Evolutionary conservation across 2,329 filamentous ascomycete genomes (phyloP), one percentile per base, ranked within the genome.

Genomic region (Hysterium pulicare): DNA sequence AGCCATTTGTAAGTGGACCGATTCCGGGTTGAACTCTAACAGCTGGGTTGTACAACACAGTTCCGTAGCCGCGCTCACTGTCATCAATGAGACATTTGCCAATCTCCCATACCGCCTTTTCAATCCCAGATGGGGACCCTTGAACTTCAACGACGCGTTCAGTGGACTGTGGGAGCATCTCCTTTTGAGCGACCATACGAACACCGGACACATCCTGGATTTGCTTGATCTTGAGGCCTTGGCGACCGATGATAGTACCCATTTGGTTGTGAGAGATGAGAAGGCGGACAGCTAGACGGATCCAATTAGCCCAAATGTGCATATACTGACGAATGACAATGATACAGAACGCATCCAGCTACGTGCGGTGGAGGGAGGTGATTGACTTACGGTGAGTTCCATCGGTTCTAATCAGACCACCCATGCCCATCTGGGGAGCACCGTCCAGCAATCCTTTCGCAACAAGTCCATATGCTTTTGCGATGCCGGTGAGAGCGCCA

Each of bases 201-300:
- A 97, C 93, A 52, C 90, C 90, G 4, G 93, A 97, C 22, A 83
- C 84, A 68, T 98, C 93, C 69, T 98, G 93, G 56, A 98, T 98
- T 68, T 96, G 88, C 79, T 98, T 98, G 78, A 98, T 98, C 78
- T 97, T 98, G 55, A 96, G 78, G 46, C 93, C 93, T 68, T 94
- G 87, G 53, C 90, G 84, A 59, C 93, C 93, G 64, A 98, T 98
- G 73, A 98, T 96, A 60, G 93, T 98, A 49, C 93, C 93, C 93
- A 98, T 98, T 73, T 98, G 93, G 70, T 97, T 97, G 76, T 98
- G 91, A 24, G 93, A 98, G 70, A 98, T 97, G 66, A 98, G 84
- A 23, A 98, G 84, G 65, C 95, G 95, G 69, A 98, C 87, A 48
- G 93, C 93, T 98, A 43, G 8, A 33, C 9, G 16, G 45, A 66